A percentile compares a stretch with the other conserved stretches of the same genome.
Evolutionary conservation across 371 early-diverging fungal species (phyloP).

Genomic region (Actinomortierella wolfii): DNA sequence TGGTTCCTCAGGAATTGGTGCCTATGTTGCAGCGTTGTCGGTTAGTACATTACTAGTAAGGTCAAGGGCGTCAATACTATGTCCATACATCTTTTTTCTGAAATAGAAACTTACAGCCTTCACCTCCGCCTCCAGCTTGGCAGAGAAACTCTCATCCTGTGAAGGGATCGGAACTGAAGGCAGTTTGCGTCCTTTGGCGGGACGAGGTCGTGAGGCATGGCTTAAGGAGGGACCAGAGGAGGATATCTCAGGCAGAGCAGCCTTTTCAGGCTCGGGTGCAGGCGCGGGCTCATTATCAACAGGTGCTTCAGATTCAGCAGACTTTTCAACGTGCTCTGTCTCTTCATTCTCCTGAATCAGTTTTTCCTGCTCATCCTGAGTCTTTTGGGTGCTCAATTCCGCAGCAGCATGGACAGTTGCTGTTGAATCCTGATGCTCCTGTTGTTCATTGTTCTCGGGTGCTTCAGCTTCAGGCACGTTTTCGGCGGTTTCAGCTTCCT

Average conservation of each 20-base stretch:
- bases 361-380: slow-evolving; percentile 1
- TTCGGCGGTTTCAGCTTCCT: slow-evolving; percentile 1
- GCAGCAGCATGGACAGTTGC: too few species aligned
- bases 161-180: slow-evolving; percentile 31
- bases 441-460: slow-evolving; percentile 6
- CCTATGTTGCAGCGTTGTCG: slow-evolving; percentile 16
- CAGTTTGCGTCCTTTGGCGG: slow-evolving; percentile 44
- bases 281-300: slow-evolving; percentile 13
- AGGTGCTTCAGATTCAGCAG: slow-evolving; percentile 9
- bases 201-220: slow-evolving; percentile 38
- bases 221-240: slow-evolving; percentile 35
- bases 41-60: too few species aligned
- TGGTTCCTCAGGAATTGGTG: slow-evolving; percentile 29
- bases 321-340: slow-evolving; percentile 7
- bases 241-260: slow-evolving; percentile 38
- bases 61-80: too few species aligned
- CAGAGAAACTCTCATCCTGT: slow-evolving; percentile 30
- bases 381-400: too few species aligned
- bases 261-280: slow-evolving; percentile 17
- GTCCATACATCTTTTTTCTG: too few species aligned
- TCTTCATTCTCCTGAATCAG: slow-evolving; percentile 6
- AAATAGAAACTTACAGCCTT: slow-evolving; percentile 31
- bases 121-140: slow-evolving; percentile 42
- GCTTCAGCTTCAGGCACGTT: slow-evolving; percentile 19
- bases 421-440: too few species aligned